Evolutionary conservation across 2,329 filamentous ascomycete genomes (phyloP).

Genomic region (Colletotrichum gigasporum): DNA sequence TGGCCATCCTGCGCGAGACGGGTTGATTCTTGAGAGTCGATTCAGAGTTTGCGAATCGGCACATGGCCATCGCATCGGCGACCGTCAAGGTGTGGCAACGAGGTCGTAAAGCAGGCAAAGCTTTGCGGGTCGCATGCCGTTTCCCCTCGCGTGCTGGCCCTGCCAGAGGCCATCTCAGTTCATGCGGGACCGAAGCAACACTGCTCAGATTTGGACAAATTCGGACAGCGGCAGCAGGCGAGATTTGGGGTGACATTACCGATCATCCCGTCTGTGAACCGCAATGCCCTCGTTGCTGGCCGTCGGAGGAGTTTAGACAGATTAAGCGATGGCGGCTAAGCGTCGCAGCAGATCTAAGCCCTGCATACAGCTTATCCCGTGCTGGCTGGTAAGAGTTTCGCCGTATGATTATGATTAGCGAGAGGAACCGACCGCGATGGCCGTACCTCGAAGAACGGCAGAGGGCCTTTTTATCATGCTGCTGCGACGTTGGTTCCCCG

Average conservation of each 20-base stretch:
- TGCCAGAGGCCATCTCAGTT: not conserved
- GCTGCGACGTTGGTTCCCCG: not conserved
- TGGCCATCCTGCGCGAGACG: not conserved
- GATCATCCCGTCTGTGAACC: constrained; percentile 12
- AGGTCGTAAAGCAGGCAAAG: not conserved
- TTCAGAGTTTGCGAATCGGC: constrained; percentile 16
- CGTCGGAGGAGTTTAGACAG: not conserved
- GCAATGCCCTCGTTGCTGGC: not conserved
- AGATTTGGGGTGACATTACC: not conserved
- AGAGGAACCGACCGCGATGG: not conserved
- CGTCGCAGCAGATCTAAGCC: not conserved
- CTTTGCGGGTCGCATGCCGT: not conserved
- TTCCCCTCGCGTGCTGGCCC: not conserved
- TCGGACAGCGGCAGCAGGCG: not conserved
- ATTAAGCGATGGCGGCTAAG: constrained; percentile 1
- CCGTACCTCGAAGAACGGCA: too few relatives aligned
- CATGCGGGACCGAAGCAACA: constrained; percentile 16
- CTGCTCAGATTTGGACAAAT: not conserved
- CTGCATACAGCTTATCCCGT: not conserved
- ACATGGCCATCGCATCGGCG: constrained; percentile 12
- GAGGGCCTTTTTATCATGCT: too few relatives aligned
- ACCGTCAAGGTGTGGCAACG: not conserved
- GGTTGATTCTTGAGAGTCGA: not conserved
- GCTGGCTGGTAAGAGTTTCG: not conserved
- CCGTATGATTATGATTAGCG: not conserved